Conservation (phyloP, 208 protist genomes). For the Angomonas ambiguus region DNA sequence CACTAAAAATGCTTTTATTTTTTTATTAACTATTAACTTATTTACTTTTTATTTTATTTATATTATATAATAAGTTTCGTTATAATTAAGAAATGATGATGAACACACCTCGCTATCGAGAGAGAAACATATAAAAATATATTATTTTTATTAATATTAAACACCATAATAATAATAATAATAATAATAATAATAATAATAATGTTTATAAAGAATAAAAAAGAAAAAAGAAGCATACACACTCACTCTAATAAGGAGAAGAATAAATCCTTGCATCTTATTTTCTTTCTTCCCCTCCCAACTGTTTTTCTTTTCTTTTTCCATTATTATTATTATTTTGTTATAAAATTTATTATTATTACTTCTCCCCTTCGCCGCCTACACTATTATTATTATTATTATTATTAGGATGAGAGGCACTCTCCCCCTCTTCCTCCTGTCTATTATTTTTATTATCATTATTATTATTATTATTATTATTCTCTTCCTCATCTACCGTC, state of each 20-base stretch:
- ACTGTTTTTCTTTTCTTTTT: background rate
- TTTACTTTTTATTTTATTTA: constrained; percentile 10
- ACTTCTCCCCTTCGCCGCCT: background rate
- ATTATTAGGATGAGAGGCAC: background rate
- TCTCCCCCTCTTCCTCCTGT: background rate
- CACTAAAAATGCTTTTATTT: background rate
- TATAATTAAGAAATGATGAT: background rate
- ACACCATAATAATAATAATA: background rate
- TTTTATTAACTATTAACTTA: no score
- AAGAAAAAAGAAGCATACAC: constrained; percentile 13
- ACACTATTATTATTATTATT: background rate
- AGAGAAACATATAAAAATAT: background rate
- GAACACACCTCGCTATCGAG: no score
- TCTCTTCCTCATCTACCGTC: constrained; percentile 29
- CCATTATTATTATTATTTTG: background rate
- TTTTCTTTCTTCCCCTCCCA: background rate
- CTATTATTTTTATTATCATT: background rate
- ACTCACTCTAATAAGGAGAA: background rate
- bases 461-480: constrained; percentile 10
- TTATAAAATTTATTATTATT: constrained; percentile 13
- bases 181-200: background rate
- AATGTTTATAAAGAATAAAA: constrained; percentile 14
- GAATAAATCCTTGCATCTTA: background rate
- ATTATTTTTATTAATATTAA: background rate
- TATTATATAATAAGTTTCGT: no score